phyloP scores from a whole-genome alignment of 2,329 filamentous ascomycete species.

The Penicillium expansum region DNA sequence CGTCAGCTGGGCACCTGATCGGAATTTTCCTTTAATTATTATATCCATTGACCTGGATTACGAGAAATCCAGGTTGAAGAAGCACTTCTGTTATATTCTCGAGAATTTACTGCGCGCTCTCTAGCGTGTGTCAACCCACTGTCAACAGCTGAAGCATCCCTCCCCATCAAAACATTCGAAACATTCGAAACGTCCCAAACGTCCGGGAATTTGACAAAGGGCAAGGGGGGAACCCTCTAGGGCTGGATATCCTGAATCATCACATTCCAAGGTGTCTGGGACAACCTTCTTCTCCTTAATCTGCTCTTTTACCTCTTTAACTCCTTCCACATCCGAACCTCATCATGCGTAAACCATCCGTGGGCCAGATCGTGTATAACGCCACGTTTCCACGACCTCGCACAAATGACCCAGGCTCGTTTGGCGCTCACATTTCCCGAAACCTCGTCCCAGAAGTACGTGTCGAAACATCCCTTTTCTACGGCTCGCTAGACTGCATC shows the following conservation, averaged over 20 bases:
- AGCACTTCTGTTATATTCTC: not conserved
- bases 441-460: slow-evolving; percentile 65
- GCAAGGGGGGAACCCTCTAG: slow-evolving; percentile 4
- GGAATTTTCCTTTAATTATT: not conserved
- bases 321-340: slow-evolving; percentile 9
- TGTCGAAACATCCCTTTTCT: slow-evolving; percentile 62
- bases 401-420: slow-evolving; percentile 57
- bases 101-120: not conserved
- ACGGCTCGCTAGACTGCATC: slow-evolving; percentile 61
- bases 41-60: not conserved
- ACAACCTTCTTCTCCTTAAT: not conserved
- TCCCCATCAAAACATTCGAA: not conserved
- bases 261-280: slow-evolving; percentile 8
- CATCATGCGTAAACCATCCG: slow-evolving; percentile 60
- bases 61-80: not conserved
- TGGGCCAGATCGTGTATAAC: slow-evolving; percentile 58
- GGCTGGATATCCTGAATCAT: not conserved
- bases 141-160: not conserved
- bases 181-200: not conserved
- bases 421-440: slow-evolving; percentile 58
- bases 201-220: slow-evolving; percentile 9
- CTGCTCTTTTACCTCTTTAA: not conserved
- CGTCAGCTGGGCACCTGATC: slow-evolving; percentile 10
- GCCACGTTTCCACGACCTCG: slow-evolving; percentile 57
- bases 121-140: not conserved